Conservation (phyloP, 768 basidiomycete species). For the Coprinopsis marcescibilis region DNA sequence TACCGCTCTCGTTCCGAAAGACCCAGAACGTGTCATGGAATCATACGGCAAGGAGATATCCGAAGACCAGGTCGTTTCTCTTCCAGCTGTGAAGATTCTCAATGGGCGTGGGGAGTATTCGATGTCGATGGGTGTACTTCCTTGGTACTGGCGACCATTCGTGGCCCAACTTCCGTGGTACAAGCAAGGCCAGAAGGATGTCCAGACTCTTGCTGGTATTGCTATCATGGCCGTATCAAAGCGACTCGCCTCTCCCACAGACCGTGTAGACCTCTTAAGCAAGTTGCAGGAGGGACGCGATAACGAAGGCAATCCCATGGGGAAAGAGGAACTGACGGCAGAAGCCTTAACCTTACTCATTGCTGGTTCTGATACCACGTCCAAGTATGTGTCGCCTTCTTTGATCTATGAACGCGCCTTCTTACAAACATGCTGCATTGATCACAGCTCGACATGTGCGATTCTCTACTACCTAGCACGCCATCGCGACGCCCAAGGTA, state of each 20-base stretch:
- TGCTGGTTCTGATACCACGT: conserved; percentile 89
- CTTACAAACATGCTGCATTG: not conserved
- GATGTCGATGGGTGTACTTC: conserved; percentile 76
- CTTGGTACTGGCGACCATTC: conserved; percentile 63
- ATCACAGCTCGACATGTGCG: conserved; percentile 74
- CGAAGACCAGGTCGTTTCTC: conserved; percentile 43
- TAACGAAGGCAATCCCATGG: conserved; percentile 75
- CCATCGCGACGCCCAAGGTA: conserved; percentile 57
- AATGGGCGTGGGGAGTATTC: conserved; percentile 87
- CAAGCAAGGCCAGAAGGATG: conserved; percentile 56
- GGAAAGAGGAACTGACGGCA: conserved; percentile 77
- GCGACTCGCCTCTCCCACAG: conserved; percentile 60
- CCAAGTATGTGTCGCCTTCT: conserved; percentile 75
- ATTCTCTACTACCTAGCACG: conserved; percentile 80
- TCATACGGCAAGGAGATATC: conserved; percentile 42
- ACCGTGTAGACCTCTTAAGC: conserved; percentile 75
- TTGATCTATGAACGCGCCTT: conserved; percentile 2
- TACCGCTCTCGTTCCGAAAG: conserved; percentile 60
- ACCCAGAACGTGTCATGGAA: conserved; percentile 48
- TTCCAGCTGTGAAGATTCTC: conserved; percentile 81
- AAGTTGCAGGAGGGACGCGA: conserved; percentile 79
- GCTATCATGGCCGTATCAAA: conserved; percentile 77
- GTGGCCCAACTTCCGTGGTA: conserved; percentile 73
- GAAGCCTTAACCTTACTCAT: conserved; percentile 85
- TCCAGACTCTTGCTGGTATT: conserved; percentile 70